Evolutionary conservation across 495 filamentous ascomycete species (phyloP).

Genomic region (Penicillium pulvis): DNA sequence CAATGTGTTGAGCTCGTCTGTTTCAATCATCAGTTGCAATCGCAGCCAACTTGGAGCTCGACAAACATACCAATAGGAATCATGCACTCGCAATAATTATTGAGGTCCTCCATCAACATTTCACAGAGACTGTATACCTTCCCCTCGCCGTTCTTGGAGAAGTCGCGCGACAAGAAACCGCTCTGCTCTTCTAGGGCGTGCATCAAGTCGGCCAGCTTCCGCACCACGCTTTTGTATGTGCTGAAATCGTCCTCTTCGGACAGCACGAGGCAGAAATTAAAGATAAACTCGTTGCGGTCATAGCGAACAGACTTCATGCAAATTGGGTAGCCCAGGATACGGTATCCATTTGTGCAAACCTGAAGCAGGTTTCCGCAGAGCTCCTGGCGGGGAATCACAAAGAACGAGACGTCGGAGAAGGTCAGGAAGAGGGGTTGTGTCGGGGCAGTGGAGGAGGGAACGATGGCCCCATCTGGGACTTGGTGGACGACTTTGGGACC

Average conservation of each 20-base stretch:
- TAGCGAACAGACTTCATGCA: constrained; percentile 77
- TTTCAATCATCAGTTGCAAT: constrained; percentile 17
- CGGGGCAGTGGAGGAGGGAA: constrained; percentile 54
- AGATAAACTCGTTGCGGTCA: constrained; percentile 93
- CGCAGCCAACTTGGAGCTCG: constrained; percentile 4
- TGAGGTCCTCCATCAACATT: constrained; percentile 90
- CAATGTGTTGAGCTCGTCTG: constrained; percentile 90
- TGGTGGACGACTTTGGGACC: constrained; percentile 71
- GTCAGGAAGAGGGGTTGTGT: constrained; percentile 69
- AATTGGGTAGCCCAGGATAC: constrained; percentile 85
- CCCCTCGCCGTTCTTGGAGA: constrained; percentile 51
- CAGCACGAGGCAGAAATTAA: constrained; percentile 92
- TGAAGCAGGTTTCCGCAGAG: constrained; percentile 84
- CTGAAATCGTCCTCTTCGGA: constrained; percentile 66
- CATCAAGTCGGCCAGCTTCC: constrained; percentile 82
- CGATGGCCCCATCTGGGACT: constrained; percentile 69
- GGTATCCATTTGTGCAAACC: constrained; percentile 72
- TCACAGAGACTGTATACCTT: constrained; percentile 83
- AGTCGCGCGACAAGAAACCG: constrained; percentile 62
- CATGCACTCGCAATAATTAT: constrained; percentile 98
- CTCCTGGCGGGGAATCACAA: constrained; percentile 89
- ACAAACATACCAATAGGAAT: constrained; percentile 74
- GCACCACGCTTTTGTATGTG: constrained; percentile 78
- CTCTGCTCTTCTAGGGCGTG: constrained; percentile 85
- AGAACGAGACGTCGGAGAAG: constrained; percentile 80